Percentiles rank a stretch among this genome's conserved stretches.
phyloP scores from a whole-genome alignment of 2,329 filamentous ascomycete species.

The Chaetoscypha palmicola region DNA sequence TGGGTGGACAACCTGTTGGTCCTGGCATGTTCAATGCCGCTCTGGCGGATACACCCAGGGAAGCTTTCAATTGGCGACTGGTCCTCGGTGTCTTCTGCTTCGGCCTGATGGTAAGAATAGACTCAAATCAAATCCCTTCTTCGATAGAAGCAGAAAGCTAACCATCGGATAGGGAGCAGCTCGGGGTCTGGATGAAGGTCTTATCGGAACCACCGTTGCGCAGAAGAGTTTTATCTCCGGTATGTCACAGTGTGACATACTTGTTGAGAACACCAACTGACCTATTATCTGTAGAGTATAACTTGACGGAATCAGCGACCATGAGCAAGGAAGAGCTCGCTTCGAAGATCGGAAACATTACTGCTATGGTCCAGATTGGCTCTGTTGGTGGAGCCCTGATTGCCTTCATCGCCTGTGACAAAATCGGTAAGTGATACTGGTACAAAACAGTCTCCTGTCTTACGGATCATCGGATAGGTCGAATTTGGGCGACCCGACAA shows the following conservation, averaged over 20 bases:
- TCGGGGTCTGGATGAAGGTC: constrained; percentile 24
- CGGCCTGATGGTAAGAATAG: constrained; percentile 16
- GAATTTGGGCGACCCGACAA: constrained; percentile 24
- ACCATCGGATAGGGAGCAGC: constrained; percentile 14
- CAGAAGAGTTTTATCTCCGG: constrained; percentile 19
- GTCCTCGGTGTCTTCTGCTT: constrained; percentile 23
- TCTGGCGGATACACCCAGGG: constrained; percentile 27
- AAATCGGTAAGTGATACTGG: constrained; percentile 21
- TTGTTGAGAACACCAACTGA: not conserved
- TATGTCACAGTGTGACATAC: no score
- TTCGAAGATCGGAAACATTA: constrained; percentile 32
- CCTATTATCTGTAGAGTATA: constrained; percentile 19
- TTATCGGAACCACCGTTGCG: constrained; percentile 28
- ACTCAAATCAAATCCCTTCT: not conserved
- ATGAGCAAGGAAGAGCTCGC: constrained; percentile 25
- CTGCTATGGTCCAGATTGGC: constrained; percentile 36
- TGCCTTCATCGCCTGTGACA: constrained; percentile 22
- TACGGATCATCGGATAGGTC: constrained; percentile 23
- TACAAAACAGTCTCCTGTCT: no score
- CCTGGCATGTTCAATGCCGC: constrained; percentile 27
- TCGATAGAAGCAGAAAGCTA: not conserved
- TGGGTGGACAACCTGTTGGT: constrained; percentile 16
- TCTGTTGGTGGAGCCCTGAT: constrained; percentile 32
- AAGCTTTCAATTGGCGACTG: constrained; percentile 31
- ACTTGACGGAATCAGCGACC: constrained; percentile 7